phyloP scores from a whole-genome alignment of 2,329 filamentous ascomycete species.

The Stromatinia cepivora region DNA sequence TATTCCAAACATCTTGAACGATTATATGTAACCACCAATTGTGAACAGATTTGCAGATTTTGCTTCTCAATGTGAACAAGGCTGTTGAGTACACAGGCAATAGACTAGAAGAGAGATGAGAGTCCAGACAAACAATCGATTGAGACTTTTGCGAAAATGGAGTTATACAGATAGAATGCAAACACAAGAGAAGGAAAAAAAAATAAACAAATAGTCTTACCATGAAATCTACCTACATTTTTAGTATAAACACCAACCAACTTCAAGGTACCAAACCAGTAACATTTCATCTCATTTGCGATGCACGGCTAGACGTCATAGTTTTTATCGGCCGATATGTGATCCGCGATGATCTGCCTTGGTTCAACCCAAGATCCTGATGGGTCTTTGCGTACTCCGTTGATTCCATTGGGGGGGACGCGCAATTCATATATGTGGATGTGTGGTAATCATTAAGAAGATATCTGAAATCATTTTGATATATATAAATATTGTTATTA shows the following conservation, averaged over 20 bases:
- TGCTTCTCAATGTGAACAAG: neutral
- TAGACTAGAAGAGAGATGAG: neutral
- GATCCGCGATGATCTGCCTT: too few species aligned
- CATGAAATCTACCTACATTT: too few species aligned
- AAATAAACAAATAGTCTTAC: too few species aligned
- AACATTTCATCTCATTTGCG: too few species aligned
- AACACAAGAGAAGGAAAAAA: too few species aligned
- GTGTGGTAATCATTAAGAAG: neutral
- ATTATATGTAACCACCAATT: neutral
- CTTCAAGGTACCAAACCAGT: too few species aligned
- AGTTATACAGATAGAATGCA: too few species aligned
- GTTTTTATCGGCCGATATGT: too few species aligned
- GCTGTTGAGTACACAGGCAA: neutral
- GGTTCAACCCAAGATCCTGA: neutral
- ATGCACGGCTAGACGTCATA: too few species aligned
- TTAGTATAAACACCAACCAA: too few species aligned
- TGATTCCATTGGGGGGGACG: neutral
- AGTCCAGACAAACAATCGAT: neutral
- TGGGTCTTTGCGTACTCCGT: neutral
- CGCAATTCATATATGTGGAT: neutral
- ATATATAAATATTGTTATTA: neutral
- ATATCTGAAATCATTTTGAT: neutral
- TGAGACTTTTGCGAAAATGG: too few species aligned
- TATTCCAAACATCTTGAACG: slow-evolving; percentile 18
- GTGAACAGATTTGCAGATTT: neutral